phyloP scores from a whole-genome alignment of 805 yeast genomes.

The Spathaspora gorwiae region DNA sequence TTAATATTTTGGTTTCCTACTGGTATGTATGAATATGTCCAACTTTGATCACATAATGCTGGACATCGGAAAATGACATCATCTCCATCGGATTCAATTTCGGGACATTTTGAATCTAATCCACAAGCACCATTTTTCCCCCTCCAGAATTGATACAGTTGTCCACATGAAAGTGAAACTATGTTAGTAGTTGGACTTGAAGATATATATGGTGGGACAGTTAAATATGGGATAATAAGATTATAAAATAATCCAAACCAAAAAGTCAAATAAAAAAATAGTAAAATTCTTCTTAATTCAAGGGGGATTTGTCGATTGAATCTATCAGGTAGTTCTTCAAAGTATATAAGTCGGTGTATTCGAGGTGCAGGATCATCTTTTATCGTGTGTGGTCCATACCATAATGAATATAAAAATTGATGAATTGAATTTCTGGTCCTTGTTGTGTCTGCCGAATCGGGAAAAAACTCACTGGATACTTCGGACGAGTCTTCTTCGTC shows the following conservation, averaged over 20 bases:
- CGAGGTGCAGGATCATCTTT: slow-evolving; percentile 46
- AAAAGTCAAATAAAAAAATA: slow-evolving; percentile 37
- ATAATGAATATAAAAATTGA: slow-evolving; percentile 28
- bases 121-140: slow-evolving; percentile 82
- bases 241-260: slow-evolving; percentile 43
- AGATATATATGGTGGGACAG: slow-evolving; percentile 32
- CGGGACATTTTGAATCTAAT: slow-evolving; percentile 58
- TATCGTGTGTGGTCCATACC: slow-evolving; percentile 55
- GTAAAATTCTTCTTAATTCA: slow-evolving; percentile 21
- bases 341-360: slow-evolving; percentile 10
- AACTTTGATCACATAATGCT: slow-evolving; percentile 76
- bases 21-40: slow-evolving; percentile 69
- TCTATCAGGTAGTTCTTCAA: slow-evolving; percentile 41
- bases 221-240: slow-evolving; percentile 43
- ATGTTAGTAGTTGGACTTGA: slow-evolving; percentile 23
- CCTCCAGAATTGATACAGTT: slow-evolving; percentile 52
- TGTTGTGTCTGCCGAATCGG: too few species aligned
- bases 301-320: slow-evolving; percentile 25
- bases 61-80: slow-evolving; percentile 71
- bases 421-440: background rate
- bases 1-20: slow-evolving; percentile 68
- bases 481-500: too few species aligned
- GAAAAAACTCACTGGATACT: too few species aligned
- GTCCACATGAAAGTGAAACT: slow-evolving; percentile 46
- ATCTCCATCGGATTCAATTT: slow-evolving; percentile 26